Evolutionary conservation across 306 rosid species (phyloP), one percentile per base, ranked within the genome.

Genomic region (Myrica gale): DNA sequence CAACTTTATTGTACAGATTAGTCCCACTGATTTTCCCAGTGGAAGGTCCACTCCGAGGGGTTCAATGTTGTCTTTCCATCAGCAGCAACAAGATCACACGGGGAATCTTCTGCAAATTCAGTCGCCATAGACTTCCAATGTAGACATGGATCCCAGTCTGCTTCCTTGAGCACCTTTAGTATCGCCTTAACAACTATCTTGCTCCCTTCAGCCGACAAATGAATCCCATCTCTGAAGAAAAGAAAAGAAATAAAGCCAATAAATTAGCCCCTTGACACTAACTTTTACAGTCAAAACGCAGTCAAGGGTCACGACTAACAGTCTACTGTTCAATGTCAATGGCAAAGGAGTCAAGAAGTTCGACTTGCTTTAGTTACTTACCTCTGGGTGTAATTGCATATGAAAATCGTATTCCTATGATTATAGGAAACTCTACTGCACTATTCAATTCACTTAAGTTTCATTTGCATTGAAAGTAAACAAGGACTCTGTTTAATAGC

Each of bases 161-260:
- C 92, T 76, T 83, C 91, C 84, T 89, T 92, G 6, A 96, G 84
- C 60, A 90, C 92, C 77, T 83, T 81, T 55, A 96, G 83, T 81
- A 92, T 88, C 91, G 90, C 98, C 81, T 71, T 83, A 76, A 82
- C 98, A 77, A 92, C 94, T 66, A 90, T 73, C 74, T 90, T 92
- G 93, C 93, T 96, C 78, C 98, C 99, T 79, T 89, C 97, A 6
- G 89, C 88, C 2, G 99, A 87, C 56, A 96, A 89, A 90, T 96
- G 99, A 78, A 96, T 45, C 52, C 98, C 99, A 66, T 96, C 98
- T 73, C 98, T 96, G 87, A 0, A 1, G 3, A 56, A 53, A 46
- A 77, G 68, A 77, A 69, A 73, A 41, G 6, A 45, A 50, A 74
- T 5, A 50, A 70, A 5, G 1, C 3, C 13, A 17, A 50, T 8